phyloP scores from a whole-genome alignment of 163 green algal species.

The Chlamydomonas reinhardtii region DNA sequence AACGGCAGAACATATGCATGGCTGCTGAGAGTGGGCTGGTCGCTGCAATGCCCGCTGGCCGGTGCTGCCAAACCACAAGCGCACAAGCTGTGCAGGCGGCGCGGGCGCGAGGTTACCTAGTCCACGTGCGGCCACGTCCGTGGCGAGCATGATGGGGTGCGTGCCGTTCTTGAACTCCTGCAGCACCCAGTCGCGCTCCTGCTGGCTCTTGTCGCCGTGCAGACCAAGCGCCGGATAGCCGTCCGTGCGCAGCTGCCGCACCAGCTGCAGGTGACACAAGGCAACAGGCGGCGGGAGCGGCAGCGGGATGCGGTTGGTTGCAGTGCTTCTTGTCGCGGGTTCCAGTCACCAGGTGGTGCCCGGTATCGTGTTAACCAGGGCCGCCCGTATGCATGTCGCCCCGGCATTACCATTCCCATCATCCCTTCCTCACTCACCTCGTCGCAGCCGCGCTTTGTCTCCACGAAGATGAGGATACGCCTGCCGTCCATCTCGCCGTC shows the following conservation, averaged over 20 bases:
- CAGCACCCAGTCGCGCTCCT: slow-evolving; percentile 98
- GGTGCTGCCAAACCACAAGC: too few species aligned
- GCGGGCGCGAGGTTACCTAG: slow-evolving; percentile 65
- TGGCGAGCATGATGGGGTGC: slow-evolving; percentile 90
- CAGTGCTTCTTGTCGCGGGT: too few species aligned
- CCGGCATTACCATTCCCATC: too few species aligned
- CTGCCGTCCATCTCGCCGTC: slow-evolving; percentile 89
- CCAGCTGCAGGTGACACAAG: slow-evolving; percentile 67
- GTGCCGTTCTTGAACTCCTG: slow-evolving; percentile 75
- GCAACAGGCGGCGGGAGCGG: not conserved
- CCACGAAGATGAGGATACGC: slow-evolving; percentile 88
- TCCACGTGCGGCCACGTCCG: slow-evolving; percentile 90
- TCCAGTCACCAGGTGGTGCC: too few species aligned
- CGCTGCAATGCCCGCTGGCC: too few species aligned
- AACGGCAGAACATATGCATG: too few species aligned
- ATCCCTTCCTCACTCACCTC: slow-evolving; percentile 52
- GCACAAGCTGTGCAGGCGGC: too few species aligned
- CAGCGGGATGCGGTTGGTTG: not conserved
- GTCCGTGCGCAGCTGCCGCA: slow-evolving; percentile 87
- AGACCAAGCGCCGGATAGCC: slow-evolving; percentile 93
- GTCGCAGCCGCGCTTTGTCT: slow-evolving; percentile 93
- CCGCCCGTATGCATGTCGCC: too few species aligned
- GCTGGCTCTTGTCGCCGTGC: slow-evolving; percentile 98
- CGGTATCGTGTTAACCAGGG: too few species aligned
- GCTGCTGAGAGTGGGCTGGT: too few species aligned